phyloP scores from a whole-genome alignment of 345 rosid genomes.

The Pistacia vera region DNA sequence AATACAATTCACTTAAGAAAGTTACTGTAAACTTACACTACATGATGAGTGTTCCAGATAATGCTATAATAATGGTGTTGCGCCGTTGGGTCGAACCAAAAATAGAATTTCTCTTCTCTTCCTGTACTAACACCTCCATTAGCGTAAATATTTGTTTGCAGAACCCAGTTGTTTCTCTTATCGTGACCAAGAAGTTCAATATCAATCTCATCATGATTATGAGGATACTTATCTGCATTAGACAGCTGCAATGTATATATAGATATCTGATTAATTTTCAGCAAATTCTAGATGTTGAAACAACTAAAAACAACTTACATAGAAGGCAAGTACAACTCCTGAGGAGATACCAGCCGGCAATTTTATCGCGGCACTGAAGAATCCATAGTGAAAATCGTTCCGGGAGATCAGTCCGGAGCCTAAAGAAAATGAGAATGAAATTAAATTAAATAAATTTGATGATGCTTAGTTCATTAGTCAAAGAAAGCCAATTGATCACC shows the following conservation, averaged over 20 bases:
- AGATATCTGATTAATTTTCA: too few relatives aligned
- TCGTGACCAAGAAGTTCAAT: constrained; percentile 85
- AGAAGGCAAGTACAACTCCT: constrained; percentile 95
- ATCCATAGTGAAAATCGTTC: constrained; percentile 62
- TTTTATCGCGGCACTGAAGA: constrained; percentile 88
- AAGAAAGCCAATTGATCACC: constrained; percentile 33
- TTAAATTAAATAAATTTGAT: too few relatives aligned
- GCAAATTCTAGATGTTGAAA: too few relatives aligned
- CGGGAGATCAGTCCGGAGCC: constrained; percentile 79
- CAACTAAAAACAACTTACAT: constrained; percentile 44
- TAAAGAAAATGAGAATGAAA: constrained; percentile 26
- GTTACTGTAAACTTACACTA: constrained; percentile 51
- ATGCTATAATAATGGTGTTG: constrained; percentile 77
- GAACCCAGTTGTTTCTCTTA: constrained; percentile 73
- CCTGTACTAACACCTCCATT: constrained; percentile 78
- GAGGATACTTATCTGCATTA: constrained; percentile 67
- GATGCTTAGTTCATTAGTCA: neutral
- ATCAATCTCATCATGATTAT: constrained; percentile 89
- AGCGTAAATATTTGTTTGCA: constrained; percentile 84
- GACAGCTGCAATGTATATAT: constrained; percentile 50
- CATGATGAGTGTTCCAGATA: constrained; percentile 85
- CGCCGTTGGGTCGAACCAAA: constrained; percentile 90
- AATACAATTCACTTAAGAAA: neutral
- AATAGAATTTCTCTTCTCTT: constrained; percentile 89
- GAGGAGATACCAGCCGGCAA: constrained; percentile 83